Percentiles rank a stretch among this genome's conserved stretches.
Evolutionary conservation across 163 green algal genomes (phyloP).

Genomic region (Prototheca wickerhamii): DNA sequence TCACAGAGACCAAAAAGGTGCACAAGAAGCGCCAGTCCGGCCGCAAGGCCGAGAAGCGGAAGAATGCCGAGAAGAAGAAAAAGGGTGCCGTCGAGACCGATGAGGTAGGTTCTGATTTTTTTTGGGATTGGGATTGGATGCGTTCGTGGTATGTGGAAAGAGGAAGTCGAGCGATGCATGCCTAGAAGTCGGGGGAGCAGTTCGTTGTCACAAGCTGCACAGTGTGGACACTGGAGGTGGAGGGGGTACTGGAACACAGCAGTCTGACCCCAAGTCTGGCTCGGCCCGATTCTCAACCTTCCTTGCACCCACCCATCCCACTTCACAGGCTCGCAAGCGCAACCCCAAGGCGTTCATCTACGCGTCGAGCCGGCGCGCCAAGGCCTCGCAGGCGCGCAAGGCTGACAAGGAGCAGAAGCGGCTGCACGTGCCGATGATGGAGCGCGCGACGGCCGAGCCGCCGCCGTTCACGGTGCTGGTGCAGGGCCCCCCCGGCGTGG

Average conservation of each 20-base stretch:
- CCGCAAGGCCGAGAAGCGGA: conserved; percentile 35
- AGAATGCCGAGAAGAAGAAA: conserved; percentile 57
- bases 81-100: conserved; percentile 20
- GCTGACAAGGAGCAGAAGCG: conserved; percentile 84
- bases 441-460: conserved; percentile 66
- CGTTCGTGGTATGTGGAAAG: no score
- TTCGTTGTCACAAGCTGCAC: no score
- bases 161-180: no score
- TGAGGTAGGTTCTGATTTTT: conserved; percentile 1
- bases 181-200: no score
- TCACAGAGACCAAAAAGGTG: conserved; percentile 19
- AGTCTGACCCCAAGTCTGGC: no score
- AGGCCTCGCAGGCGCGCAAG: conserved; percentile 43
- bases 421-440: conserved; percentile 75
- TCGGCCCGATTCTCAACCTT: no score
- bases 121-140: background rate
- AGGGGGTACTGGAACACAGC: no score
- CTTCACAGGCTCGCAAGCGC: conserved; percentile 30
- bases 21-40: conserved; percentile 39
- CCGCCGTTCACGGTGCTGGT: conserved; percentile 91
- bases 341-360: conserved; percentile 83
- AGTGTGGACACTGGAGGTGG: no score
- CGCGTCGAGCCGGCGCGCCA: conserved; percentile 36
- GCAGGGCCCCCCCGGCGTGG: conserved; percentile 83
- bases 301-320: background rate